These are phyloP conservation scores for Penicillium cataractarum DNA, from an alignment of 495 filamentous ascomycete species.

Conservation along the genomic window DNA sequence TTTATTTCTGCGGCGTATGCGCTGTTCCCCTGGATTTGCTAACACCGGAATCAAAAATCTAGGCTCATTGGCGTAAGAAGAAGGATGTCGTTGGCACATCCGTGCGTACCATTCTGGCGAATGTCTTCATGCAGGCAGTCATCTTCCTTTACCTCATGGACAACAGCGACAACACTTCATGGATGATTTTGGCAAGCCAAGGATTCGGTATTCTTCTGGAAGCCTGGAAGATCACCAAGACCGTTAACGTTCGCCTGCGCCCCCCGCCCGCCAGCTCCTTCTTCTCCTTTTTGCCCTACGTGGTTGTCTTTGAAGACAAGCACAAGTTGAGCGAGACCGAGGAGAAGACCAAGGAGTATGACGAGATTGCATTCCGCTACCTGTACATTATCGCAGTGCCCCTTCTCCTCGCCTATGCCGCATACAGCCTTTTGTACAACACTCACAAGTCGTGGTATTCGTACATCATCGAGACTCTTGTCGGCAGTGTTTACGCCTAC, in stretches of 20 bases:
- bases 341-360: constrained; percentile 97
- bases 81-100: constrained; percentile 97
- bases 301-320: constrained; percentile 91
- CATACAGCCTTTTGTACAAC: constrained; percentile 89
- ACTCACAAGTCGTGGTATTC: constrained; percentile 98
- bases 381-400: constrained; percentile 91
- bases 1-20: neutral
- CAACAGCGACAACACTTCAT: constrained; percentile 95
- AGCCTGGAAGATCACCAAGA: constrained; percentile 98
- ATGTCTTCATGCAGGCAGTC: constrained; percentile 95
- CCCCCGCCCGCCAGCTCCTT: constrained; percentile 62
- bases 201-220: constrained; percentile 93
- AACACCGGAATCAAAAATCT: constrained; percentile 13
- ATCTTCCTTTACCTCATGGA: constrained; percentile 99
- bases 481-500: constrained; percentile 96
- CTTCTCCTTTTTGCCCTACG: constrained; percentile 79
- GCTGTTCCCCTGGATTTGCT: constrained; percentile 11
- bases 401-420: constrained; percentile 83
- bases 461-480: constrained; percentile 87
- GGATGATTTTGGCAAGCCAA: constrained; percentile 97
- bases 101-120: constrained; percentile 92
- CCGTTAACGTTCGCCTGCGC: constrained; percentile 86
- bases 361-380: constrained; percentile 95
- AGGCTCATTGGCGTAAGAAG: constrained; percentile 96
- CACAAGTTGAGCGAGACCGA: constrained; percentile 94